These are phyloP conservation scores for Sutorius eximius DNA, from an alignment of 1,284 basidiomycete genomes.

Conservation along the genomic window DNA sequence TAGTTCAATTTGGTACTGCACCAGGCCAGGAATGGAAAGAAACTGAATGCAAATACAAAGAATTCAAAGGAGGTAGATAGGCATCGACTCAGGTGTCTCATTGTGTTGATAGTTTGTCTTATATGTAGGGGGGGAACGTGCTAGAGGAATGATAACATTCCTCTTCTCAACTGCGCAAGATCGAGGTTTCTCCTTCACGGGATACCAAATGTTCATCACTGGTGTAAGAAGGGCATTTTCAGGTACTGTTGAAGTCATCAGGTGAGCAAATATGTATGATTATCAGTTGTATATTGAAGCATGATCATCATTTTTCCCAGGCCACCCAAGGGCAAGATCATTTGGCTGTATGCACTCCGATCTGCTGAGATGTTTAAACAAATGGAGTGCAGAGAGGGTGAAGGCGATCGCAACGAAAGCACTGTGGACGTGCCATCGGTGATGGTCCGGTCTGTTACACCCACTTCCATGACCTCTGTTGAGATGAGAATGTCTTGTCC, in stretches of 20 bases:
- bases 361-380: slow-evolving; percentile 22
- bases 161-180: slow-evolving; percentile 23
- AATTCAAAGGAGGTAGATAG: slow-evolving; percentile 27
- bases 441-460: slow-evolving; percentile 14
- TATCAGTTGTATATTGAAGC: neutral
- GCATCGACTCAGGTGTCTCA: neutral
- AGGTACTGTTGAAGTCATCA: neutral
- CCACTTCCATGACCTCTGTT: slow-evolving; percentile 23
- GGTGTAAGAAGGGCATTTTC: slow-evolving; percentile 8
- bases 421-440: neutral
- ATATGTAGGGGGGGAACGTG: slow-evolving; percentile 19
- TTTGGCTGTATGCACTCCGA: slow-evolving; percentile 18
- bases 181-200: slow-evolving; percentile 18
- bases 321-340: slow-evolving; percentile 10
- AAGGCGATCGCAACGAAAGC: neutral
- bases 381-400: slow-evolving; percentile 3
- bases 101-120: neutral
- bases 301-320: slow-evolving; percentile 11
- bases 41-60: slow-evolving; percentile 16
- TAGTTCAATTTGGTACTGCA: slow-evolving; percentile 24
- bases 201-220: slow-evolving; percentile 24
- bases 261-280: slow-evolving; percentile 21
- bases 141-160: slow-evolving; percentile 14
- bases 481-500: slow-evolving; percentile 6
- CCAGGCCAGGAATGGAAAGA: slow-evolving; percentile 9